Percentiles rank a stretch among this genome's conserved stretches.
phyloP scores from a whole-genome alignment of 1,139 yeast species.

The Trichomonascaceae sp. region DNA sequence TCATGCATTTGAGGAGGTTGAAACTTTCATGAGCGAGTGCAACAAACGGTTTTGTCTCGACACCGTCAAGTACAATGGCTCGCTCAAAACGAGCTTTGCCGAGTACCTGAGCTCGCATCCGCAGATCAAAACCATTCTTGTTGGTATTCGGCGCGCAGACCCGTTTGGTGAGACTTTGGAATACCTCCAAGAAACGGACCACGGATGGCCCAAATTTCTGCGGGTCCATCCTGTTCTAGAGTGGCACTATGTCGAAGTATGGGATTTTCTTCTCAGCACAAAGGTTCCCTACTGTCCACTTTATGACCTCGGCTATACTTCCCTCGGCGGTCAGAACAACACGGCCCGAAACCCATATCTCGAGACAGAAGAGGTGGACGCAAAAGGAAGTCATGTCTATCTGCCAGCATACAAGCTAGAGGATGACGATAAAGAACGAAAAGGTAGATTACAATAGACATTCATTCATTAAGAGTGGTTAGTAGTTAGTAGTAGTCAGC shows the following conservation, averaged over 20 bases:
- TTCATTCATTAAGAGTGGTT: too few relatives aligned
- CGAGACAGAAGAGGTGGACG: constrained; percentile 15
- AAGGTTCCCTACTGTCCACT: constrained; percentile 49
- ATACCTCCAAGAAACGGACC: constrained; percentile 57
- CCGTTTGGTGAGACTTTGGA: constrained; percentile 51
- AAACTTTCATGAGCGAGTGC: constrained; percentile 28
- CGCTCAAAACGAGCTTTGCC: constrained; percentile 53
- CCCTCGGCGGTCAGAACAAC: constrained; percentile 59
- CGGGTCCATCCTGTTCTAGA: constrained; percentile 72
- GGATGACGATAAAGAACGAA: constrained; percentile 47
- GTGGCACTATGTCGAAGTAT: constrained; percentile 67
- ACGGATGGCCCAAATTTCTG: constrained; percentile 75
- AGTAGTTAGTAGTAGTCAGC: too few relatives aligned
- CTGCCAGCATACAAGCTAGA: constrained; percentile 53
- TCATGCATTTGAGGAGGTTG: constrained; percentile 51
- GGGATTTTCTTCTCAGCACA: constrained; percentile 45
- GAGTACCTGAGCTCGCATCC: constrained; percentile 38
- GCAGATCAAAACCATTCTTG: constrained; percentile 48
- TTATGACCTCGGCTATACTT: constrained; percentile 71
- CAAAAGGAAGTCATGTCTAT: constrained; percentile 21
- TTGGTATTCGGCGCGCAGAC: constrained; percentile 72
- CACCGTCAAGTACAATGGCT: constrained; percentile 22
- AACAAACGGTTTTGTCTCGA: constrained; percentile 21
- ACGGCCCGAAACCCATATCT: constrained; percentile 57
- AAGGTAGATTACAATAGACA: constrained; percentile 29